A percentile compares a stretch with the other conserved stretches of the same genome.
These are phyloP conservation scores for Entamoeba moshkovskii DNA, from an alignment of 208 protist genomes.

Conservation along the genomic window DNA sequence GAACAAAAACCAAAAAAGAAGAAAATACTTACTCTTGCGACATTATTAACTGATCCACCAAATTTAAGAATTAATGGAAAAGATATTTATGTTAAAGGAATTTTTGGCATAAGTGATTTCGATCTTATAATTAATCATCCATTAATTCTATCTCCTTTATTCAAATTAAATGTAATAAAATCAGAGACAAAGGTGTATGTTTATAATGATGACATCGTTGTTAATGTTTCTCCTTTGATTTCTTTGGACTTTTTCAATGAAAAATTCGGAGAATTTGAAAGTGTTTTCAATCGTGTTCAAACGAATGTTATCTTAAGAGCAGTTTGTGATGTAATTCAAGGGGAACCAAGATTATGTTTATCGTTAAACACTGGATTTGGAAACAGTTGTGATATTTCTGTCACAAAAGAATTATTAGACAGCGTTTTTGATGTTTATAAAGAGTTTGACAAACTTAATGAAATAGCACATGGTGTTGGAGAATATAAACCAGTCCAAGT, in stretches of 20 bases:
- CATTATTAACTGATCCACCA: not conserved
- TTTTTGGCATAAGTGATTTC: not conserved
- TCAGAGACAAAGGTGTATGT: not conserved
- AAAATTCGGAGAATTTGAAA: not conserved
- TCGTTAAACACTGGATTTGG: not conserved
- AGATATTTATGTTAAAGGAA: not conserved
- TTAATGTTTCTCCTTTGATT: not conserved
- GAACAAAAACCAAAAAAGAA: not conserved
- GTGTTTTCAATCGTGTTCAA: not conserved
- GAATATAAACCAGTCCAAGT: not conserved
- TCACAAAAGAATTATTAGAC: not conserved
- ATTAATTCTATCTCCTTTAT: not conserved
- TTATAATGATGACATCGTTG: not conserved
- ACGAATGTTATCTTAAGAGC: not conserved
- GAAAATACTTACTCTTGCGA: not conserved
- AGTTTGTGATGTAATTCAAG: not conserved
- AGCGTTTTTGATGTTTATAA: not conserved
- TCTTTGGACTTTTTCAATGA: not conserved
- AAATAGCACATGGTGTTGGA: not conserved
- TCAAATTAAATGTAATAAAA: not conserved
- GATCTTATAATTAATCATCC: not conserved
- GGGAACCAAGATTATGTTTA: not conserved
- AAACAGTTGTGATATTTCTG: not conserved
- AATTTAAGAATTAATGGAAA: not conserved
- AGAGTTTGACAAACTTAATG: not conserved